Evolutionary conservation across 208 protist genomes (phyloP), one percentile per base, ranked within the genome.

Genomic region (Balamuthia mandrillaris): DNA sequence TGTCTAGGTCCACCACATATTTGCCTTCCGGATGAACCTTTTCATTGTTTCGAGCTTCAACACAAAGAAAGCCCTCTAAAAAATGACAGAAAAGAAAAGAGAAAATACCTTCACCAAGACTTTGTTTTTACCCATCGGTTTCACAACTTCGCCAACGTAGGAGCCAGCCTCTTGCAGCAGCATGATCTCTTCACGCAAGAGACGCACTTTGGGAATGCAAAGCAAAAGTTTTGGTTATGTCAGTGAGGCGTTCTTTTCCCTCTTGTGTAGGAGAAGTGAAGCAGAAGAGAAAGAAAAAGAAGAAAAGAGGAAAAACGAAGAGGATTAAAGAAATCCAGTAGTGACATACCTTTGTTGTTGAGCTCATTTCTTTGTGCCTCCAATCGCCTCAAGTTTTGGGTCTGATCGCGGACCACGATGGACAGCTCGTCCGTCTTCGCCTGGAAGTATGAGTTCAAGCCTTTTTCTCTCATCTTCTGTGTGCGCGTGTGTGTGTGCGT

Each of bases 131-230:
- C 96, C 96, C 96, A 99, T 98, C 42, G 98, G 91, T 90, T 98
- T 99, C 7, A 99, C 96, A 21, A 99, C 98, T 83, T 99, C 98
- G 56, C 95, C 99, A 0, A 99, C 97, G 58, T 98, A 93, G n/a
- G 96, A 99, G 7, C 96, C 96, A 54, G 95, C 95, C 87, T 99
- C 97, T 51, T 97, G 96, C 35, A 99, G 89, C 82, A 98, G 92
- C 89, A 97, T 92, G 68, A 99, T 94, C 90, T 99, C 98, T 84
- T 99, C 98, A 60, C 98, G 97, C n/a, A 99, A 93, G 74, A 96
- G 88, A 31, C 98, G 93, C 61, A 99, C 98, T 91, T 49, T 14
- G n/a, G 54, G 79, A 10, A 14, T 72, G 18, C 52, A 49, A 52
- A 78, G 66, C 27, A 78, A 78, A 78, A 27, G n/a, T 63, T 21